Evolutionary conservation across 495 filamentous ascomycete genomes (phyloP).

Genomic region (Aspergillus campestris): DNA sequence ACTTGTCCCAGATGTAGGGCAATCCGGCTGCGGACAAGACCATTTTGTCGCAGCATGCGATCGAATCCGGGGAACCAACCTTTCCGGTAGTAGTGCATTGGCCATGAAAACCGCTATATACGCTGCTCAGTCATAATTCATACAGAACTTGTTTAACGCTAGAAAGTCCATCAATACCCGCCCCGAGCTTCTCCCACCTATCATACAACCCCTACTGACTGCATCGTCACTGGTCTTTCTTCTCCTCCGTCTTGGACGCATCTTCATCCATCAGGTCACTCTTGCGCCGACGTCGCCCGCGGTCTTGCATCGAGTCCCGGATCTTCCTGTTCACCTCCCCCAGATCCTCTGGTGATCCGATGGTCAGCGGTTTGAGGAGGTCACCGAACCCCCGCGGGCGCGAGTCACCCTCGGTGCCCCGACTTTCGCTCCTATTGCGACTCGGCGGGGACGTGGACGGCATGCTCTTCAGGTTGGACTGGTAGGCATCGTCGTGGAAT

Average conservation of each 20-base stretch:
- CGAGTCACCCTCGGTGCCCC: constrained; percentile 15
- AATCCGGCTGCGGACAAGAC: too few relatives aligned
- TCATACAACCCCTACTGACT: too few relatives aligned
- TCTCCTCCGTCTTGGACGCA: background rate
- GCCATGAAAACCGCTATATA: too few relatives aligned
- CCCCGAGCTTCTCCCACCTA: too few relatives aligned
- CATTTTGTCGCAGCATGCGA: too few relatives aligned
- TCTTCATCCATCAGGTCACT: constrained; percentile 7
- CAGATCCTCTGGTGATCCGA: constrained; percentile 62
- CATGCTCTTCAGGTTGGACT: constrained; percentile 23
- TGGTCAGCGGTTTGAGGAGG: constrained; percentile 52
- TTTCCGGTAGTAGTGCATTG: too few relatives aligned
- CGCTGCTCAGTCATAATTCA: too few relatives aligned
- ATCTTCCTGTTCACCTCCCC: constrained; percentile 76
- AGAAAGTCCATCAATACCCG: too few relatives aligned
- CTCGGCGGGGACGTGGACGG: constrained; percentile 31
- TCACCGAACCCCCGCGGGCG: constrained; percentile 37
- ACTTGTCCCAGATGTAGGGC: too few relatives aligned
- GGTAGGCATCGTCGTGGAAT: constrained; percentile 29
- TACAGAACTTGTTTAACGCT: too few relatives aligned
- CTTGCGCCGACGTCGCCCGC: constrained; percentile 39
- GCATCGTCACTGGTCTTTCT: too few relatives aligned
- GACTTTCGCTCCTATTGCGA: constrained; percentile 60
- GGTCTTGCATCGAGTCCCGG: constrained; percentile 63
- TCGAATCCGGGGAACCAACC: too few relatives aligned